Evolutionary conservation across 2,329 filamentous ascomycete genomes (phyloP).

Genomic region (Sporothrix phasma): DNA sequence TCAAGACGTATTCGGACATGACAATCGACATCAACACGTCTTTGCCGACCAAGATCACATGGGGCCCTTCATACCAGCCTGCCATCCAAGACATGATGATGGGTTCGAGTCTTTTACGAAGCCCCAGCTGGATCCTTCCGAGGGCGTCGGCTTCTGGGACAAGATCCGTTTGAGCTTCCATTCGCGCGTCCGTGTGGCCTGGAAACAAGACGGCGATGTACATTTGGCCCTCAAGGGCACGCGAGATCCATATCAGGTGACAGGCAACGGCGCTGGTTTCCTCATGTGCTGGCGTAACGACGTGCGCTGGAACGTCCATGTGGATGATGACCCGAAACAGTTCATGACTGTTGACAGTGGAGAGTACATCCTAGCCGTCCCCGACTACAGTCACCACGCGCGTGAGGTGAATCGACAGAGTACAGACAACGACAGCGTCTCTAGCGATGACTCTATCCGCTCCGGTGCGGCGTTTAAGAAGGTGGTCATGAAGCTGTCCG

Average conservation of each 20-base stretch:
- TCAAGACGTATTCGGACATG: constrained; percentile 95
- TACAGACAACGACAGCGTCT: constrained; percentile 49
- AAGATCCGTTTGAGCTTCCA: constrained; percentile 94
- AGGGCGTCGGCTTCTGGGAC: constrained; percentile 95
- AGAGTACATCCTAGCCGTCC: constrained; percentile 88
- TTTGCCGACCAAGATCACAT: constrained; percentile 85
- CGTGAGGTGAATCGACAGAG: constrained; percentile 48
- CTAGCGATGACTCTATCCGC: constrained; percentile 54
- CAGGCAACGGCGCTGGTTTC: constrained; percentile 85
- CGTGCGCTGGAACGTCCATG: constrained; percentile 76
- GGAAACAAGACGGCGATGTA: constrained; percentile 93
- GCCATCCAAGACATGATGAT: constrained; percentile 99
- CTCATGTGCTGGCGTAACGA: constrained; percentile 98
- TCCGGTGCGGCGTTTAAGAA: constrained; percentile 88
- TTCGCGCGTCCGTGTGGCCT: constrained; percentile 76
- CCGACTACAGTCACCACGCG: constrained; percentile 84
- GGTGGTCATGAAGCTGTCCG: constrained; percentile 96
- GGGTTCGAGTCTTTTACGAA: constrained; percentile 97
- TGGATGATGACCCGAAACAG: constrained; percentile 75
- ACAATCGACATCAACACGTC: constrained; percentile 86
- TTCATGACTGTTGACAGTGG: constrained; percentile 96
- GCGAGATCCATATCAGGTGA: constrained; percentile 86
- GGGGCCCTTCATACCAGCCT: constrained; percentile 95
- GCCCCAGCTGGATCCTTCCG: constrained; percentile 84
- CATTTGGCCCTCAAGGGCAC: constrained; percentile 87